Base-by-base conservation (phyloP, 192 early-diverging fungal species). In the Linnemannia elongata region DNA sequence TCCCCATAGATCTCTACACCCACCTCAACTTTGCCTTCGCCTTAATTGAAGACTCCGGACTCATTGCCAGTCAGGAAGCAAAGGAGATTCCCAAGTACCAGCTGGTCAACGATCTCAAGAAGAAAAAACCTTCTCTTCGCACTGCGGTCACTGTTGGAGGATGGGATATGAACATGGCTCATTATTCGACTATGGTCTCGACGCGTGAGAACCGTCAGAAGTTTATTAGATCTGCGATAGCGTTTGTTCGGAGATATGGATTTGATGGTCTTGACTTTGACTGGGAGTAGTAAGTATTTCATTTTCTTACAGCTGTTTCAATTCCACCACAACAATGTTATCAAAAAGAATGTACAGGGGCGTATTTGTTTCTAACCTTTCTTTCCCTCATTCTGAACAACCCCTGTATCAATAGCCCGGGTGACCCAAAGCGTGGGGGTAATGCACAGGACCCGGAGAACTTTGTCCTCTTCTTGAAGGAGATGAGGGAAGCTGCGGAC, bases 231-330 rank as follows among this genome's bases (percentile, higher is more conserved):
- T 77, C 76, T 3, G 76, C 76, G 2, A 74, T 83, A 0, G 45
- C 76, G 3, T 83, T 72, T 68, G 76, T 83, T 2, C 75, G 81
- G 17, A 24, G 74, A n/a, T 72, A 77, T 39, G 81, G 71, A 0
- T 83, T 83, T 60, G 81, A 83, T 44, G 81, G 81, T 38, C 27
- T 83, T n/a, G 81, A 83, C 35, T 83, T 83, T 77, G 81, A 83
- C 76, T 83, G 81, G 81, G 81, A 83, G 38, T 83, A 83, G 81
- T 83, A 78, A 38, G 81, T 71, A 3, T 6, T 36, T n/a, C 12
- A 4, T 35, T 36, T 36, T 54, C 54, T 60, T 39, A 9, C 17
- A 24, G 5, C 4, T 55, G 2, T 0, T 22, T 5, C n/a, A n/a
- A 20, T 52, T 52, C 17, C 44, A 45, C 44, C 44, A 45, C 2